Percentiles rank a stretch among this genome's conserved stretches.
Evolutionary conservation across 345 rosid species (phyloP).

Genomic region (Heritiera littoralis): DNA sequence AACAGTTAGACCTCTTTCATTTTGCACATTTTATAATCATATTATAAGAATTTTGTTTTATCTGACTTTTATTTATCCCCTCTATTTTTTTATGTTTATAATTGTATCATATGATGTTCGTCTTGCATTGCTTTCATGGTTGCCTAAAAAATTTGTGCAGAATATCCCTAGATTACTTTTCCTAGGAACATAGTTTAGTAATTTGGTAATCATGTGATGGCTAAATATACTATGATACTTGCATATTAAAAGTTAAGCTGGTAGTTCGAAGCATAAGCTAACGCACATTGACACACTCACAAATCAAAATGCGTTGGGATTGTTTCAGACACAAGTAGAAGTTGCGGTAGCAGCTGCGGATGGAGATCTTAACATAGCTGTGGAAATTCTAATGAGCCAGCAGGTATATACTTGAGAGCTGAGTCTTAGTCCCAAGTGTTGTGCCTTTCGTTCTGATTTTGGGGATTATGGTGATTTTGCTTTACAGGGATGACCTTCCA

Average conservation of each 20-base stretch:
- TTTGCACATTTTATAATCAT: neutral
- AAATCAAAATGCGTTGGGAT: conserved; percentile 9
- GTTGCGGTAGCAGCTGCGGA: conserved; percentile 95
- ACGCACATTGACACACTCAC: neutral
- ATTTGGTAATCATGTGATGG: too few species aligned
- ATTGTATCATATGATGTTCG: too few species aligned
- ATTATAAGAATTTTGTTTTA: neutral
- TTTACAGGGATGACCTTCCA: conserved; percentile 36
- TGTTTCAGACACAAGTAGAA: conserved; percentile 88
- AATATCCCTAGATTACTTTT: neutral
- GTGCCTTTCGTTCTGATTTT: conserved; percentile 1
- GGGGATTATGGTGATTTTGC: conserved; percentile 3
- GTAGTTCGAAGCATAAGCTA: neutral
- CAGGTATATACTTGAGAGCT: conserved; percentile 43
- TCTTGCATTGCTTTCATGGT: neutral
- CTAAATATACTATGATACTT: too few species aligned
- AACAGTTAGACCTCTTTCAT: neutral
- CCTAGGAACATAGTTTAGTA: too few species aligned
- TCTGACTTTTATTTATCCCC: neutral
- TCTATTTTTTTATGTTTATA: neutral
- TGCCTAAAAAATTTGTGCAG: neutral
- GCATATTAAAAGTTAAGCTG: neutral
- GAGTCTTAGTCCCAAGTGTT: neutral
- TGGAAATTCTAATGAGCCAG: conserved; percentile 97
- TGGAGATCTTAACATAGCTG: conserved; percentile 82